A percentile compares a stretch with the other conserved stretches of the same genome.
Conservation (phyloP, 140 eudicot species). For the Bidens hawaiensis region DNA sequence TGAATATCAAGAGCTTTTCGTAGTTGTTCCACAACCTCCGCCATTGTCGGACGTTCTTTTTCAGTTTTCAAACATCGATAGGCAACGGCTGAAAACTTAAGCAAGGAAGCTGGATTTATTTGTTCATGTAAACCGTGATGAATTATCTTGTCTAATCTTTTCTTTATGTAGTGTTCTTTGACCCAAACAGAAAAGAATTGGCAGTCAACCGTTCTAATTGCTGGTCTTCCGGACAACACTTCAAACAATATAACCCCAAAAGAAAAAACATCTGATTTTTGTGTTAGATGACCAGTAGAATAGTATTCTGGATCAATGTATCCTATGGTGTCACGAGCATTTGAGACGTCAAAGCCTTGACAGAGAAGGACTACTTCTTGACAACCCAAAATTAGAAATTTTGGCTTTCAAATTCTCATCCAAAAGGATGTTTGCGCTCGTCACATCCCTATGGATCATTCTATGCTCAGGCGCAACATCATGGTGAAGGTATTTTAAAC, state of each 20-base stretch:
- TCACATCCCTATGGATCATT: slow-evolving; percentile 14
- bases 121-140: neutral
- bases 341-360: neutral
- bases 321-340: slow-evolving; percentile 1
- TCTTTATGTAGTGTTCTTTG: slow-evolving; percentile 4
- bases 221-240: slow-evolving; percentile 24
- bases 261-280: slow-evolving; percentile 32
- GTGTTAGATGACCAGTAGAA: slow-evolving; percentile 3
- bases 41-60: slow-evolving; percentile 24
- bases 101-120: slow-evolving; percentile 8
- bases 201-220: neutral
- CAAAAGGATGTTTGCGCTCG: slow-evolving; percentile 21
- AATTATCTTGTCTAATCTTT: slow-evolving; percentile 13
- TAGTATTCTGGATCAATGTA: slow-evolving; percentile 16
- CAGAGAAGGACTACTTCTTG: neutral
- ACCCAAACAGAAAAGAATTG: neutral
- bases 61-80: slow-evolving; percentile 12
- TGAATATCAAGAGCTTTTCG: slow-evolving; percentile 17
- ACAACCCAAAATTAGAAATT: slow-evolving; percentile 18
- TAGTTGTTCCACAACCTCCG: slow-evolving; percentile 7
- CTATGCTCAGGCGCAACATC: slow-evolving; percentile 8
- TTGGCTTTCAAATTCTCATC: slow-evolving; percentile 24
- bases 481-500: slow-evolving; percentile 23
- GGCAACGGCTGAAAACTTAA: slow-evolving; percentile 13
- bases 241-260: slow-evolving; percentile 34